A percentile compares a stretch with the other conserved stretches of the same genome.
Evolutionary conservation across 2,329 filamentous ascomycete species (phyloP).

Genomic region (Immersiporthe knoxdaviesiana): DNA sequence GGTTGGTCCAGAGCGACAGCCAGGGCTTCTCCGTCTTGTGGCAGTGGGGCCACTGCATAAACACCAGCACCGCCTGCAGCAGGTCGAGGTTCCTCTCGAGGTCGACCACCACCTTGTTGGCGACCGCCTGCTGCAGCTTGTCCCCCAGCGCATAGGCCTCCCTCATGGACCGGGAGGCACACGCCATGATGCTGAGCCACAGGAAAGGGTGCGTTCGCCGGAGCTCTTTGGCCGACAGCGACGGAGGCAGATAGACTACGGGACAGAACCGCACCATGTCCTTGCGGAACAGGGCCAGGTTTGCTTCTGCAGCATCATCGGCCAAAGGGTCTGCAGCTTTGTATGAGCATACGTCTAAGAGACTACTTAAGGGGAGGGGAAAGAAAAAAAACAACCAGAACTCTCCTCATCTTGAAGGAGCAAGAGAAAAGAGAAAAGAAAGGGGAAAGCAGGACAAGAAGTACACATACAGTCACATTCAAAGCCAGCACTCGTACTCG

Average conservation of each 20-base stretch:
- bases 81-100: slow-evolving; percentile 56
- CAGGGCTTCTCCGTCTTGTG: slow-evolving; percentile 47
- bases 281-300: slow-evolving; percentile 45
- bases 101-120: slow-evolving; percentile 51
- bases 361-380: too few relatives aligned
- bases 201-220: slow-evolving; percentile 49
- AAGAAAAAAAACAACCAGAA: neutral
- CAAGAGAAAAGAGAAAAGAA: neutral
- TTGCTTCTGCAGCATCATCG: slow-evolving; percentile 42
- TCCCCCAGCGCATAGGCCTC: slow-evolving; percentile 46
- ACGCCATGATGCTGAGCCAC: slow-evolving; percentile 53
- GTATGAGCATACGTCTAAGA: neutral
- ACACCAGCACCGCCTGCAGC: slow-evolving; percentile 52
- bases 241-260: slow-evolving; percentile 45
- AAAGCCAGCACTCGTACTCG: neutral
- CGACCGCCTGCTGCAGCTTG: slow-evolving; percentile 48
- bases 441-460: neutral
- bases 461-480: slow-evolving; percentile 12
- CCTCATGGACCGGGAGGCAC: slow-evolving; percentile 47
- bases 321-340: slow-evolving; percentile 7
- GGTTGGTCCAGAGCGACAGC: slow-evolving; percentile 47
- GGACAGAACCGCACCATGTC: slow-evolving; percentile 48
- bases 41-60: slow-evolving; percentile 49
- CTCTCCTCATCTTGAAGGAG: neutral
- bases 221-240: slow-evolving; percentile 43